Evolutionary conservation across 805 yeast genomes (phyloP), one percentile per base, ranked within the genome.

Genomic region (Candida sonorensis): DNA sequence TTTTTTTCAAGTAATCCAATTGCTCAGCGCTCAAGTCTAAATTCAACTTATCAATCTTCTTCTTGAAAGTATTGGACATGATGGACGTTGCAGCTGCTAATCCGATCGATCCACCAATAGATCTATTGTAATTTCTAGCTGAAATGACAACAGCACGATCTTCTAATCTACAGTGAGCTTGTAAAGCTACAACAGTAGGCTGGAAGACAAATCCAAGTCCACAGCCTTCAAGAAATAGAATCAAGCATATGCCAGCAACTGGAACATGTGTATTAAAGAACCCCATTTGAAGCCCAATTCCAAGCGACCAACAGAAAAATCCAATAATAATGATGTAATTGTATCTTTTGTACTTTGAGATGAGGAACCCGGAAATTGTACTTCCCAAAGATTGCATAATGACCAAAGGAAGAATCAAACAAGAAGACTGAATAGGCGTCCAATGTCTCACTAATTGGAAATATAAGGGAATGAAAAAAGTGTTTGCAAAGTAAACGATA

Each of bases 61-160:
- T n/a, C 18, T 38, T 37, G 31, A 53, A 43, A 4, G 44, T 39
- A 35, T 52, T 53, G n/a, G 57, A 50, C 30, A 52, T 28, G n/a
- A 53, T 41, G 7, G 57, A 41, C 2, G 58, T 42, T 10, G 50
- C 41, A 8, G 69, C 51, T 1, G 81, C 78, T 23, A 75, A 56
- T 0, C 82, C 81, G 17, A 73, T 55, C 1, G 81, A 66, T n/a
- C 79, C 79, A 11, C 82, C 83, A 35, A 77, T 65, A 3, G 77
- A 68, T 34, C 82, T 56, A 29, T 71, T 43, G 16, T 73, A 72
- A 42, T 74, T 75, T 48, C 82, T 60, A 2, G 77, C 61, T 3
- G 77, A 63, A 8, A 75, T 73, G 10, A 72, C 72, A 10, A 75
- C 75, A 0, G 81, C 77, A 28, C 83, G 51, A 39, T 76, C 81